A percentile compares a stretch with the other conserved stretches of the same genome.
These are phyloP conservation scores for Smittium culicis DNA, from an alignment of 371 early-diverging fungal genomes.

Conservation along the genomic window DNA sequence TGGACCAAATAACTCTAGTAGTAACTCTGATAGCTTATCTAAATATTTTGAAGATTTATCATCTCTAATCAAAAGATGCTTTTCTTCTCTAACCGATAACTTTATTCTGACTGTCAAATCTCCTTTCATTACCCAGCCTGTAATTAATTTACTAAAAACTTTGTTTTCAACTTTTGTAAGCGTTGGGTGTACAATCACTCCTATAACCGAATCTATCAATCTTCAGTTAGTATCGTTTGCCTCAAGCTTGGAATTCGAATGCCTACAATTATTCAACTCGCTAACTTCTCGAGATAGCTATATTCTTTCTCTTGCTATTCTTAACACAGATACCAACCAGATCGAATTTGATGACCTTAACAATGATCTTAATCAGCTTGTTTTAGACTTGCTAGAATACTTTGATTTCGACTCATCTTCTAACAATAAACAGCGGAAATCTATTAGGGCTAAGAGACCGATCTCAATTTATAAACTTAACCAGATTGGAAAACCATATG, in stretches of 20 bases:
- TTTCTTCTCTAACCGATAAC: background rate
- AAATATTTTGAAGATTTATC: background rate
- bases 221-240: background rate
- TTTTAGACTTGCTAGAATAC: background rate
- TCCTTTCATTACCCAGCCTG: background rate
- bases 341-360: background rate
- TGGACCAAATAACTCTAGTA: background rate
- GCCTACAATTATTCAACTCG: background rate
- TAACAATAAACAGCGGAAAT: background rate
- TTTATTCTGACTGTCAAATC: background rate
- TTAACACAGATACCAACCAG: background rate
- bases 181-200: background rate
- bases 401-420: background rate
- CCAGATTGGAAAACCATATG: background rate
- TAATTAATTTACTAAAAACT: background rate
- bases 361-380: background rate
- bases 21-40: background rate
- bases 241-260: slow-evolving; percentile 1
- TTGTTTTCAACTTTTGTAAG: background rate
- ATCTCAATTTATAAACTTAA: background rate
- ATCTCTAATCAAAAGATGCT: background rate
- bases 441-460: background rate
- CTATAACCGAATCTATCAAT: background rate
- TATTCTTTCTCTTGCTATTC: background rate
- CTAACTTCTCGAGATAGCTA: background rate